Evolutionary conservation across 495 filamentous ascomycete genomes (phyloP), one percentile per base, ranked within the genome.

Genomic region (Chaetomidium leptoderma): DNA sequence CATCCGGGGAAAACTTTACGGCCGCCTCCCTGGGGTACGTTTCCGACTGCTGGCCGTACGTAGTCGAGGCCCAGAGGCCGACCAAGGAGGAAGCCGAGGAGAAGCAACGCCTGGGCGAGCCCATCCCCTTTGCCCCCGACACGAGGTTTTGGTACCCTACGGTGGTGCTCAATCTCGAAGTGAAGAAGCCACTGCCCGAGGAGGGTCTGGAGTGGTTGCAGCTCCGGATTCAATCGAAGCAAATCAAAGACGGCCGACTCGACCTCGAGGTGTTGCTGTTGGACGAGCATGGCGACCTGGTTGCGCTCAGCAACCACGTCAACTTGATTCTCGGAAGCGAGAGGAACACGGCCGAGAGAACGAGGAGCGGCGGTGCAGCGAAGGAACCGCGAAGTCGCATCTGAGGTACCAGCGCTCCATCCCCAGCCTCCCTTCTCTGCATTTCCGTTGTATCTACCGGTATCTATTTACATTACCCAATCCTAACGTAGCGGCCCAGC

Each of bases 121-220:
- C 9, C 40, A 27, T 51, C n/a, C 48, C 59, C 7, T 68, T 65
- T 23, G 24, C 33, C 16, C 42, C 40, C 2, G 53, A 58, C 29
- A 40, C 40, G 0, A 35, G 46, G 32, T 79, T 75, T 63, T 92
- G 90, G 90, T 92, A 91, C 72, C 89, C 88, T 0, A 95, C 89
- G 3, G 70, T 93, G 16, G 76, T 86, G 21, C 69, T 90, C 69
- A 84, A 83, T 59, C 58, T 90, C 26, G 86, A 90, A 59, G 70
- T 86, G 47, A 89, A 90, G 73, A 83, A 81, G 62, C 63, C 70
- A 16, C 68, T 89, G 44, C 84, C 84, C 6, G 66, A 69, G 16
- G 73, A 73, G 26, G 85, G 86, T 0, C 80, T 79, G 37, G 78
- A 86, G 60, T 89, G 86, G 86, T 64, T 91, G 47, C 84, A 81